Percentiles rank a stretch among this genome's conserved stretches.
These are phyloP conservation scores for Trifolium dubium DNA, from an alignment of 306 rosid species.

Conservation along the genomic window DNA sequence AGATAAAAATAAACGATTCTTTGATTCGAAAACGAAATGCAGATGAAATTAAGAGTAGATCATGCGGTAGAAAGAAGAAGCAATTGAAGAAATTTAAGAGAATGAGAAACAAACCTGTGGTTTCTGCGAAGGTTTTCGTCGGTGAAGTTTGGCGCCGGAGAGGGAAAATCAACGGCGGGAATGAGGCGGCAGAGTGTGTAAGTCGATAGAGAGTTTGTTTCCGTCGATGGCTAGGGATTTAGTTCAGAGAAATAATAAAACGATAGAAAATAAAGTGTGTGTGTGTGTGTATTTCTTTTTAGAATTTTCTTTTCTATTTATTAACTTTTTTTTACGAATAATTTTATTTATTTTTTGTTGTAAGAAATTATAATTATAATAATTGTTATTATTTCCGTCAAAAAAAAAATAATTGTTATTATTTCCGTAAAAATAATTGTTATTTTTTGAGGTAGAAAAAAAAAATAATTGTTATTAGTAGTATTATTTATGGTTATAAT, in stretches of 20 bases:
- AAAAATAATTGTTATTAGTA: no score
- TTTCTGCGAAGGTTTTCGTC: background rate
- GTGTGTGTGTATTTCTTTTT: background rate
- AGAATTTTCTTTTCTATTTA: background rate
- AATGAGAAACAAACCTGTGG: slow-evolving; percentile 42
- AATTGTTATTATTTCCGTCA: no score
- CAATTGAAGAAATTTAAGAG: background rate
- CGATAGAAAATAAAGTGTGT: slow-evolving; percentile 3
- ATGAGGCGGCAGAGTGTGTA: slow-evolving; percentile 47
- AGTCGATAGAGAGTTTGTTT: slow-evolving; percentile 38
- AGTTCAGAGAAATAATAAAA: slow-evolving; percentile 32
- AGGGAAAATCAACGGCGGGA: slow-evolving; percentile 40
- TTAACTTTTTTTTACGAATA: no score
- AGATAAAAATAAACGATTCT: background rate
- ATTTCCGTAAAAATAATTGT: no score
- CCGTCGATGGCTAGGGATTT: slow-evolving; percentile 59
- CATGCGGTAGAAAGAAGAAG: slow-evolving; percentile 16
- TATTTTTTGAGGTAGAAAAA: no score
- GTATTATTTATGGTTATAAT: no score
- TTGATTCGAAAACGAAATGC: slow-evolving; percentile 35
- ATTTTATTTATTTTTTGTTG: background rate
- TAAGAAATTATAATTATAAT: no score
- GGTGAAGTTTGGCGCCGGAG: slow-evolving; percentile 29
- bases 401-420: no score
- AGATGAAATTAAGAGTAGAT: slow-evolving; percentile 39